Evolutionary conservation across 2,329 filamentous ascomycete genomes (phyloP), one percentile per base, ranked within the genome.

Genomic region (Clonostachys byssicola): DNA sequence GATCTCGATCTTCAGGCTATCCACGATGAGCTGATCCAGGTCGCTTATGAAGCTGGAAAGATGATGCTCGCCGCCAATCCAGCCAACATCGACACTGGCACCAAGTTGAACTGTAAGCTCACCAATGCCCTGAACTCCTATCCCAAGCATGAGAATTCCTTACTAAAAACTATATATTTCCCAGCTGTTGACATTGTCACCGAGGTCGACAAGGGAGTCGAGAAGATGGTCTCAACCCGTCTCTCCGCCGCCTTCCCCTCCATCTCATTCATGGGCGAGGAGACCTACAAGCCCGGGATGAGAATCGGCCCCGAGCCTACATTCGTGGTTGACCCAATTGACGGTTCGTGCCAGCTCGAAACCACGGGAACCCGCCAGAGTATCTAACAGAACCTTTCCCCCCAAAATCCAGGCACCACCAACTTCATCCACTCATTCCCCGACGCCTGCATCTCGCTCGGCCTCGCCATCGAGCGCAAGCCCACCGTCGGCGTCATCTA

Each of bases 381-480:
- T 42, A 20, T 38, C 30, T 33, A n/a, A 13, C 35, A 14, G 18
- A 16, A 34, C n/a, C 14, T 16, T 12, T 43, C 13, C 13, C 41
- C 18, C 34, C 35, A 34, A 20, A 42, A 13, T 14, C 5, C 14
- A 63, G 60, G 66, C 45, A 91, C 82, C 7, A 89, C 85, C 44
- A 92, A 92, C 74, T 91, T 92, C 60, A 79, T 92, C 42, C 88
- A 92, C 67, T 79, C 78, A 17, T 86, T 89, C 66, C 86, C 86
- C 5, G 77, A 82, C 57, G 86, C 88, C 51, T 88, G 83, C 68
- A 85, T 92, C 67, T 89, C 86, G 12, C 81, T 92, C 34, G 88
- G 88, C 42, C 75, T 92, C 48, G 77, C 85, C 40, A 66, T 90
- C 51, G 67, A 78, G 58, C 77, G 78, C 52, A 59, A 59, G 62